Evolutionary conservation across 2,329 filamentous ascomycete species (phyloP), one percentile per base, ranked within the genome.

Genomic region (Cryoendolithus antarcticus): DNA sequence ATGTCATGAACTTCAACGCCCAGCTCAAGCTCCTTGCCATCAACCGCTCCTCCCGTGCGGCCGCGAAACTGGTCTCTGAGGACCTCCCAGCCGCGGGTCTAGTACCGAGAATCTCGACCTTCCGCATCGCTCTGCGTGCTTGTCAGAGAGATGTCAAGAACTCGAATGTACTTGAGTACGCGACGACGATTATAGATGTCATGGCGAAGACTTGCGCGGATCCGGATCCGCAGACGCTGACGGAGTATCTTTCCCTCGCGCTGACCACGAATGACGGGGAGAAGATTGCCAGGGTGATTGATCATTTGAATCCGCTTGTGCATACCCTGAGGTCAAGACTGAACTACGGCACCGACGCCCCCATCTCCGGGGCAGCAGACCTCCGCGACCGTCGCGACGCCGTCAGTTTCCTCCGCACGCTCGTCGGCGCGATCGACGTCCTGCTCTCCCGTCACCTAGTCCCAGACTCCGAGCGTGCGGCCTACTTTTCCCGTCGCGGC

Each of bases 141-240:
- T 94, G 86, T 58, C 64, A 75, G 15, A 74, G 80, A 41, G 86
- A 95, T 64, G 80, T 77, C 53, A 77, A 78, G 40, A 94, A 93
- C 57, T 67, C 59, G n/a, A 72, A 79, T 38, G 73, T 75, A 13
- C 72, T 93, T 47, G 61, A 66, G 3, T 70, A 81, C 47, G 81
- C 83, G 4, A 74, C 67, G 37, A 60, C 66, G 36, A 66, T 93
- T 21, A 62, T 94, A 24, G 66, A 77, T 38, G 56, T 73, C 37
- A 86, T 88, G 80, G 50, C 58, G 35, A 48, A 53, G 24, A 57
- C 53, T 5, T 50, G 67, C 9, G 48, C 55, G 8, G 54, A 63
- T 3, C 70, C 72, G 2, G 75, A 82, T 47, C 47, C 71, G 4
- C 54, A 61, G 31, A 57, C 67, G 12, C 57, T 81, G 43, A 64